Conservation (phyloP, 305 asterid species). For the Petunia hybrid region DNA sequence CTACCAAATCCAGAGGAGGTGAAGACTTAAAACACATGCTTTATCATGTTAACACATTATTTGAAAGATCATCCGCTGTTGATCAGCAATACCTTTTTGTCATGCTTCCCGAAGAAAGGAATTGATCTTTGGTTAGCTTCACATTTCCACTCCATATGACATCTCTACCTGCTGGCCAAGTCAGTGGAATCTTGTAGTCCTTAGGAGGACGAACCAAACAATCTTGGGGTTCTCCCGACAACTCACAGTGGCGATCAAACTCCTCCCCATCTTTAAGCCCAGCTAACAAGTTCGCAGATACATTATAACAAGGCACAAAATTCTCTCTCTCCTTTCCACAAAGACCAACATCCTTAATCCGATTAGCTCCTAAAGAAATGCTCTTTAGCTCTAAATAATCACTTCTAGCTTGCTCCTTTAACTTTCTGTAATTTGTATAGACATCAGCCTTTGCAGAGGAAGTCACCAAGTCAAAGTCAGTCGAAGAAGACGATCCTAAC, state of each 20-base stretch:
- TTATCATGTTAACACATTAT: background rate
- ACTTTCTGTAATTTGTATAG: constrained; percentile 69
- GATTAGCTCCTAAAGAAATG: constrained; percentile 56
- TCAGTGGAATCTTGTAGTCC: constrained; percentile 92
- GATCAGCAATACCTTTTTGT: constrained; percentile 74
- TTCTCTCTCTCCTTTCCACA: constrained; percentile 94
- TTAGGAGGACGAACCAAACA: constrained; percentile 94
- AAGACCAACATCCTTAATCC: constrained; percentile 65
- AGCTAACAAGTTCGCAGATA: constrained; percentile 74
- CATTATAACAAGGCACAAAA: constrained; percentile 93
- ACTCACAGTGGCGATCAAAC: constrained; percentile 91
- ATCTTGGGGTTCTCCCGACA: constrained; percentile 58
- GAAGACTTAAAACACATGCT: background rate
- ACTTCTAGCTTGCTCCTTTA: constrained; percentile 72
- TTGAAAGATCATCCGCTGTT: constrained; percentile 14
- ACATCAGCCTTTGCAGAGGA: constrained; percentile 55
- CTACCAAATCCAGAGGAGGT: background rate
- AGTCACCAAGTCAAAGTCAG: constrained; percentile 59
- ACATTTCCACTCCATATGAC: constrained; percentile 96
- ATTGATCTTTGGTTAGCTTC: constrained; percentile 93
- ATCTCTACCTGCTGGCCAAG: constrained; percentile 96
- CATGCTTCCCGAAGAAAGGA: constrained; percentile 99
- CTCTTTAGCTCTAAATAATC: constrained; percentile 78
- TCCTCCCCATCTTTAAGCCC: constrained; percentile 91
- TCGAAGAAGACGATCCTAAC: constrained; percentile 71